Evolutionary conservation across 2,329 filamentous ascomycete species (phyloP).

Genomic region (Venturiaceae sp.): DNA sequence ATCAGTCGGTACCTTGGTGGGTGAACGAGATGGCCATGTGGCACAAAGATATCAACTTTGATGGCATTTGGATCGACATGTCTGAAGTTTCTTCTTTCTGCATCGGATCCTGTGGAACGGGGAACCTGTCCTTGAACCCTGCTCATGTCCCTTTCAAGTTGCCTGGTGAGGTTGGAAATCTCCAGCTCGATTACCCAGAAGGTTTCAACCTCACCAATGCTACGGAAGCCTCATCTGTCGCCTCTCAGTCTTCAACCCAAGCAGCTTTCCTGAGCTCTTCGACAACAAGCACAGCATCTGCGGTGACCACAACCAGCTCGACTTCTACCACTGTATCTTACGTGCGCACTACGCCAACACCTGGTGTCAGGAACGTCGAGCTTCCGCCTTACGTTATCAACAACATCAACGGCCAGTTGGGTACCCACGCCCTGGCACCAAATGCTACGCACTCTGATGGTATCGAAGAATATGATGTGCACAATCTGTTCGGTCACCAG

Average conservation of each 20-base stretch:
- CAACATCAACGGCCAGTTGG: slow-evolving; percentile 62
- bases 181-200: slow-evolving; percentile 56
- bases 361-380: slow-evolving; percentile 57
- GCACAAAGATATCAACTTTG: slow-evolving; percentile 43
- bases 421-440: slow-evolving; percentile 62
- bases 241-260: slow-evolving; percentile 44
- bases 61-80: slow-evolving; percentile 49
- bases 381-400: slow-evolving; percentile 70
- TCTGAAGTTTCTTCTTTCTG: slow-evolving; percentile 55
- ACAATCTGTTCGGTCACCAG: slow-evolving; percentile 62
- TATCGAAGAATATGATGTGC: slow-evolving; percentile 68
- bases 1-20: slow-evolving; percentile 52
- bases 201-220: slow-evolving; percentile 59
- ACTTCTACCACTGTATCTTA: slow-evolving; percentile 31
- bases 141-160: slow-evolving; percentile 56
- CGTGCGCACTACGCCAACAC: slow-evolving; percentile 50
- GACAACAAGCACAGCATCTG: slow-evolving; percentile 14
- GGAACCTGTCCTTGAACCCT: slow-evolving; percentile 56
- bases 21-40: slow-evolving; percentile 41
- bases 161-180: slow-evolving; percentile 53
- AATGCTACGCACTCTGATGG: slow-evolving; percentile 71
- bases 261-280: slow-evolving; percentile 22
- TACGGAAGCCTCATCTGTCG: slow-evolving; percentile 54
- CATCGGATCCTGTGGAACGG: slow-evolving; percentile 60
- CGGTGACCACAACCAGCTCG: slow-evolving; percentile 7